Evolutionary conservation across 768 basidiomycete genomes (phyloP).

Genomic region (Suillus paluster): DNA sequence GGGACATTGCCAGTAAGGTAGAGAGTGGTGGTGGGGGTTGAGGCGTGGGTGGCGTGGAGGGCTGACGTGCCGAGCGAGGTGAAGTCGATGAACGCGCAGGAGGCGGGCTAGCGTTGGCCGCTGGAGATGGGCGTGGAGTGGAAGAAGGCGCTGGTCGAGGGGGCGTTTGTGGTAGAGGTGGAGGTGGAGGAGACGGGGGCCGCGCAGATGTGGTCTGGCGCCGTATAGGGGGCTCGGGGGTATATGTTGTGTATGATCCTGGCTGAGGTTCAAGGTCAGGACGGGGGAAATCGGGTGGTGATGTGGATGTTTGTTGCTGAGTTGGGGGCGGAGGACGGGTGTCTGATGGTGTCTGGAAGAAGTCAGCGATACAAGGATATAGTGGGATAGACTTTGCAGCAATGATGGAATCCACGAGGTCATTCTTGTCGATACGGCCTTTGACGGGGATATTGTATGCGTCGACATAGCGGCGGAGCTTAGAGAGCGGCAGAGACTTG

Average conservation of each 20-base stretch:
- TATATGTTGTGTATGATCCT: not conserved
- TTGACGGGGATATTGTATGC: slow-evolving; percentile 70
- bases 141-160: not conserved
- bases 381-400: slow-evolving; percentile 24
- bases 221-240: slow-evolving; percentile 2
- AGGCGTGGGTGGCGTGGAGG: slow-evolving; percentile 45
- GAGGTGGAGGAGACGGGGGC: not conserved
- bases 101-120: slow-evolving; percentile 19
- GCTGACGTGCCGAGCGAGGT: slow-evolving; percentile 31
- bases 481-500: slow-evolving; percentile 57
- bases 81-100: slow-evolving; percentile 15
- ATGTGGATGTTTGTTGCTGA: slow-evolving; percentile 29
- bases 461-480: slow-evolving; percentile 68
- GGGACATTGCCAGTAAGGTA: slow-evolving; percentile 66
- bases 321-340: slow-evolving; percentile 36
- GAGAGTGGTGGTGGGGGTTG: slow-evolving; percentile 54
- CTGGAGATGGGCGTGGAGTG: slow-evolving; percentile 13
- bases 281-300: slow-evolving; percentile 10
- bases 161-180: slow-evolving; percentile 12
- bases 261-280: slow-evolving; percentile 1
- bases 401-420: slow-evolving; percentile 70
- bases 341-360: slow-evolving; percentile 57
- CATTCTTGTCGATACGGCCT: slow-evolving; percentile 76
- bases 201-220: not conserved
- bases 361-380: not conserved